phyloP scores from a whole-genome alignment of 2,329 filamentous ascomycete species.

The Clonostachys byssicola region DNA sequence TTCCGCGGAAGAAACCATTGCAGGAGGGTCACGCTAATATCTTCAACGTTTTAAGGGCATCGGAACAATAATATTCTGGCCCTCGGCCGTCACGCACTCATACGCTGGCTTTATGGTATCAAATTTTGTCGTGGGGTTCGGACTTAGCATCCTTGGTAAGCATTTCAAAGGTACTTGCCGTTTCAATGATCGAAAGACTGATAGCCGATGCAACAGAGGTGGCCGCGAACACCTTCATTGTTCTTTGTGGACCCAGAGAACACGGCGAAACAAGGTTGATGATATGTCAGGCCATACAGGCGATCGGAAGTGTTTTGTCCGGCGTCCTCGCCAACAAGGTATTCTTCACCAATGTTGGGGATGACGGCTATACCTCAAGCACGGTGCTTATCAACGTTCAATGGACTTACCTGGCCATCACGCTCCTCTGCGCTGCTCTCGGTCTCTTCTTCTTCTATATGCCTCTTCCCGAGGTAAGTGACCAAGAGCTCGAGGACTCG shows the following conservation, averaged over 20 bases:
- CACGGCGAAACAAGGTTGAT: constrained; percentile 74
- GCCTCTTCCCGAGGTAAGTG: constrained; percentile 58
- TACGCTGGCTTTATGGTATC: constrained; percentile 75
- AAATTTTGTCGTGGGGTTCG: constrained; percentile 72
- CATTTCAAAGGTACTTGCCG: too few species aligned
- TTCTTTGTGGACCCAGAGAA: constrained; percentile 67
- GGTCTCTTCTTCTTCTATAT: constrained; percentile 67
- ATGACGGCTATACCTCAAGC: constrained; percentile 13
- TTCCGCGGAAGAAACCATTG: too few species aligned
- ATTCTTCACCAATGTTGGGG: constrained; percentile 61
- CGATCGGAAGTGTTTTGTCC: constrained; percentile 68
- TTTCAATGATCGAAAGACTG: too few species aligned
- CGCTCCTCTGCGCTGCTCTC: constrained; percentile 67
- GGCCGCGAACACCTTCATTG: constrained; percentile 71
- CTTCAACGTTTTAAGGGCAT: constrained; percentile 32
- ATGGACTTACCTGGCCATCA: constrained; percentile 82
- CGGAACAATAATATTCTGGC: constrained; percentile 85
- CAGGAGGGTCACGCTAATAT: too few species aligned
- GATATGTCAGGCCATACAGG: constrained; percentile 73
- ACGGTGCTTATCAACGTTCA: constrained; percentile 68
- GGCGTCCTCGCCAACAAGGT: constrained; percentile 69
- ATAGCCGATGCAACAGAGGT: constrained; percentile 52
- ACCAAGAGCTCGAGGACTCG: constrained; percentile 46
- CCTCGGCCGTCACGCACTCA: constrained; percentile 67
- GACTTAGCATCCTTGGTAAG: constrained; percentile 53